Percentiles rank a stretch among this genome's conserved stretches.
Conservation (phyloP, 192 early-diverging fungal genomes). For the Coemansia asiatica region DNA sequence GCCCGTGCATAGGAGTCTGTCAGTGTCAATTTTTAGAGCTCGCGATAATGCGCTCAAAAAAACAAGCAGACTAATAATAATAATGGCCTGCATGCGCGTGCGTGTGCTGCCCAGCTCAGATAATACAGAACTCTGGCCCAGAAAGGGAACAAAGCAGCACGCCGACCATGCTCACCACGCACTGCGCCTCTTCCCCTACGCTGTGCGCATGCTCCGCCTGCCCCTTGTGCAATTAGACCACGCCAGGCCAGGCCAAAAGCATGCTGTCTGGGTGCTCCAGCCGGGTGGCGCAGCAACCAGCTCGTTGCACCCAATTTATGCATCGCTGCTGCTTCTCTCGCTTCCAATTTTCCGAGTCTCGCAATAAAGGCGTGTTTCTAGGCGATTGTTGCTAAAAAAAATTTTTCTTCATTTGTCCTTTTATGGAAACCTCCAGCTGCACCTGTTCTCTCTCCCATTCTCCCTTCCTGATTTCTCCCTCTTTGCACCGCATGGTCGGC, state of each 20-base stretch:
- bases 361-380: background rate
- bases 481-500: background rate
- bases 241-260: background rate
- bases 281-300: background rate
- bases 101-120: background rate
- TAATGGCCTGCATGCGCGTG: background rate
- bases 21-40: slow-evolving; percentile 9
- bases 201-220: background rate
- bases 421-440: background rate
- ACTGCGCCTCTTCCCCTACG: background rate
- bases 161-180: background rate
- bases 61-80: background rate
- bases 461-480: background rate
- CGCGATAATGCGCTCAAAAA: background rate
- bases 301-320: background rate
- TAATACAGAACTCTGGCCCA: background rate
- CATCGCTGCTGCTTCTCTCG: background rate
- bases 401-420: background rate
- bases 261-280: background rate
- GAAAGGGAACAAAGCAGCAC: background rate
- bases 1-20: slow-evolving; percentile 2
- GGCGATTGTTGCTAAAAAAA: background rate
- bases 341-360: background rate
- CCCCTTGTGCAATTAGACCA: background rate
- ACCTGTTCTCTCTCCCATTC: background rate